Evolutionary conservation across 2,329 filamentous ascomycete genomes (phyloP).

Genomic region (Macrophomina tecta): DNA sequence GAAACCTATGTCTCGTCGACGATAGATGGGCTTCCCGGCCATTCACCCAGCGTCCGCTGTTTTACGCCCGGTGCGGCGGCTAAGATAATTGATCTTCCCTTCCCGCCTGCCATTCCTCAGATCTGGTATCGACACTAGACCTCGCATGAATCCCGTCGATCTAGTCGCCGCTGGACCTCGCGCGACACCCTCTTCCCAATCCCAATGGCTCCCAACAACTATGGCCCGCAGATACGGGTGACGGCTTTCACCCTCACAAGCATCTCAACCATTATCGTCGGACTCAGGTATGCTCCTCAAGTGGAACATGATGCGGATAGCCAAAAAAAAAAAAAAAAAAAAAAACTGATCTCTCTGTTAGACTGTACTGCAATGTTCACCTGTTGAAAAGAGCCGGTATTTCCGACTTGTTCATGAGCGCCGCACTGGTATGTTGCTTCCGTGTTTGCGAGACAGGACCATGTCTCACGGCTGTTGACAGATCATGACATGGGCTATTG

Average conservation of each 20-base stretch:
- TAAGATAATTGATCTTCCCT: constrained; percentile 10
- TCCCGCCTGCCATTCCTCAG: not conserved
- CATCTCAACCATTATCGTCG: constrained; percentile 22
- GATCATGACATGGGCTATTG: constrained; percentile 45
- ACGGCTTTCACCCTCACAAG: constrained; percentile 21
- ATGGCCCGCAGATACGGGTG: constrained; percentile 9
- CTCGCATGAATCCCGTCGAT: constrained; percentile 13
- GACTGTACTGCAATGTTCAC: constrained; percentile 24
- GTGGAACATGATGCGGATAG: not conserved
- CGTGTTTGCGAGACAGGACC: not conserved
- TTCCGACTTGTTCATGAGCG: constrained; percentile 11
- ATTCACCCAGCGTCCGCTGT: constrained; percentile 3
- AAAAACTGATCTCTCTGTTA: not conserved
- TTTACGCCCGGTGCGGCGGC: constrained; percentile 6
- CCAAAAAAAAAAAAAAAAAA: not conserved
- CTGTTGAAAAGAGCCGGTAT: constrained; percentile 24
- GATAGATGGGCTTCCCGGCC: constrained; percentile 21
- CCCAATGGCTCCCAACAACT: constrained; percentile 17
- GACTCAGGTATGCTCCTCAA: constrained; percentile 10
- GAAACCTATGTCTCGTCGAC: constrained; percentile 6
- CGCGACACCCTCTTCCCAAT: not conserved
- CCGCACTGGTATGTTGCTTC: constrained; percentile 12
- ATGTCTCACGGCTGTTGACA: constrained; percentile 26
- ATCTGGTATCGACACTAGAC: not conserved
- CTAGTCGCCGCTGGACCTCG: not conserved